phyloP scores from a whole-genome alignment of 805 yeast genomes.

The Lipomyces sp. region DNA sequence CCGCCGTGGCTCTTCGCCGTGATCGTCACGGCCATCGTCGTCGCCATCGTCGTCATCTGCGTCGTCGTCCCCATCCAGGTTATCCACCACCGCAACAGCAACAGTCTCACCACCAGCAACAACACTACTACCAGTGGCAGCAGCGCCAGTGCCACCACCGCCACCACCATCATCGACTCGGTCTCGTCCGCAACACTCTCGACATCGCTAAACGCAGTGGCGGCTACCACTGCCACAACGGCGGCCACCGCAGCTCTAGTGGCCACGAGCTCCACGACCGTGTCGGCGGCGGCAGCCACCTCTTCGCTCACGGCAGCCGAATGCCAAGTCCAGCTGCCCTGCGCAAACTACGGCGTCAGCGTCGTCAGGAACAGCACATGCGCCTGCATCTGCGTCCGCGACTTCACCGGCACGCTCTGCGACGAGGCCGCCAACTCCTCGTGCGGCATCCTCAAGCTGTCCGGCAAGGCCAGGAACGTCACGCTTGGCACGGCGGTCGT shows the following conservation, averaged over 20 bases:
- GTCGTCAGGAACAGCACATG: conserved; percentile 10
- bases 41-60: conserved; percentile 10
- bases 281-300: too few relatives aligned
- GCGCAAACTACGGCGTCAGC: conserved; percentile 18
- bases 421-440: conserved; percentile 4
- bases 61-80: conserved; percentile 26
- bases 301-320: conserved; percentile 1
- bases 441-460: conserved; percentile 5
- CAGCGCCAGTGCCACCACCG: neutral
- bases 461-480: conserved; percentile 2
- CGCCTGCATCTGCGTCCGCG: conserved; percentile 20
- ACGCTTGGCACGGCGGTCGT: conserved; percentile 16
- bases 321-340: conserved; percentile 6
- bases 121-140: neutral
- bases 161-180: too few relatives aligned
- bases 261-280: too few relatives aligned
- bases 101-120: neutral
- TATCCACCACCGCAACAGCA: neutral
- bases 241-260: conserved; percentile 1
- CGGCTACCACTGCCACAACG: neutral
- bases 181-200: too few relatives aligned
- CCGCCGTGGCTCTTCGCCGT: conserved; percentile 20
- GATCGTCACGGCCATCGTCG: neutral
- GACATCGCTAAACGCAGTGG: too few relatives aligned
- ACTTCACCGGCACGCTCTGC: conserved; percentile 13